Evolutionary conservation across 2,329 filamentous ascomycete genomes (phyloP), one percentile per base, ranked within the genome.

Genomic region (Colletotrichum cuscutae): DNA sequence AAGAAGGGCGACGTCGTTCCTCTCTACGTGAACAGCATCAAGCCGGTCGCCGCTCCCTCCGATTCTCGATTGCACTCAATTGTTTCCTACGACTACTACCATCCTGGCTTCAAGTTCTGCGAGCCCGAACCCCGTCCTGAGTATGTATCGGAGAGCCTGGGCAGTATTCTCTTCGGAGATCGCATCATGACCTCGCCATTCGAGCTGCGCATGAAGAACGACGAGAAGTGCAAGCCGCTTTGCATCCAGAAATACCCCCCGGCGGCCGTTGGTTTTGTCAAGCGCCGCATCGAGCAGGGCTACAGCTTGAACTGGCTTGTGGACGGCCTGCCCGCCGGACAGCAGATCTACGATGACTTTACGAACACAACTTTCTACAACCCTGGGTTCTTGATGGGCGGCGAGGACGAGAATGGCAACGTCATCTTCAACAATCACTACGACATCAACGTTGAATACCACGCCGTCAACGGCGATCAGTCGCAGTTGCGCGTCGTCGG

Each of bases 111-210:
- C 83, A 91, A 94, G 80, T 98, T 98, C 86, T 99, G 97, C 83
- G 85, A 89, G 77, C 97, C 96, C 2, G 85, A 93, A 68, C 91
- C 88, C 73, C 94, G 94, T 2, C 92, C 95, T 9, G 83, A 95
- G 81, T 89, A 93, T 85, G 91, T 97, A 26, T 92, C 94, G 53
- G 97, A 98, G 84, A 97, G 94, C 76, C 84, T 99, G 75, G 97
- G 97, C 28, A 98, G 96, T 86, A 99, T 99, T 80, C 84, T 99
- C 64, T 99, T 99, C 78, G 97, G 97, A 77, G 97, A 99, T 84
- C 91, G 97, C 69, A 99, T 99, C 85, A 95, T 95, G 85, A 97
- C 95, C n/a, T 98, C 96, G 46, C 94, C 96, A 0, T 98, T 97
- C 80, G 91, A 98, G 80, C 86, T 98, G 73, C 89, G 91, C 76